phyloP scores from a whole-genome alignment of 177 flowering plant species.

The Telopea speciosissima region DNA sequence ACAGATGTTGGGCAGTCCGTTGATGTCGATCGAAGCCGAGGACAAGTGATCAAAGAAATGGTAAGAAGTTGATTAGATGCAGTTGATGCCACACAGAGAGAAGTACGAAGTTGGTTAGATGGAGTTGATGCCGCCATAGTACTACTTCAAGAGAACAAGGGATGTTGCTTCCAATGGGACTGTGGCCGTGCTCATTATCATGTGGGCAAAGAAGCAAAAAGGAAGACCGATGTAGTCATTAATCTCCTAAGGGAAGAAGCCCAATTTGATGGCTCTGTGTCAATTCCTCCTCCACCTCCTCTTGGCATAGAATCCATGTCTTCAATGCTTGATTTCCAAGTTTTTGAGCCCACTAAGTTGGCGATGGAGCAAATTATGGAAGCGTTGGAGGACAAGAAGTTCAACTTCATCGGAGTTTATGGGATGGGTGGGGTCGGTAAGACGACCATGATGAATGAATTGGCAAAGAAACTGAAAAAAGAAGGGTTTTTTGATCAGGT shows the following conservation, averaged over 20 bases:
- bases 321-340: neutral
- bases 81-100: too few species aligned
- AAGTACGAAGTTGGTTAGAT: too few species aligned
- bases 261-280: too few species aligned
- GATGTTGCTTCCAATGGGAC: neutral
- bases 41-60: too few species aligned
- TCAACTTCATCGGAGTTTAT: neutral
- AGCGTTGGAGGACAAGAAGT: neutral
- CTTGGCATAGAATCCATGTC: neutral
- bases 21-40: too few species aligned
- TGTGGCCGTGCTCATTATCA: neutral
- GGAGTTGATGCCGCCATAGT: too few species aligned
- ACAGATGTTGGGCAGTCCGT: too few species aligned
- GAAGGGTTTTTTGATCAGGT: neutral
- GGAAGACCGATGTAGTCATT: neutral
- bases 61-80: too few species aligned
- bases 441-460: neutral
- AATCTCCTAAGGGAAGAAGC: neutral
- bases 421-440: neutral
- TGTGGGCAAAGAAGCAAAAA: neutral
- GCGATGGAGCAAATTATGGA: neutral
- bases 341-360: neutral
- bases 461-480: neutral
- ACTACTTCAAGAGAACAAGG: neutral
- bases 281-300: neutral